Percentiles rank a stretch among this genome's conserved stretches.
Conservation (phyloP, 768 basidiomycete species). For the Leccinum uliginosum region DNA sequence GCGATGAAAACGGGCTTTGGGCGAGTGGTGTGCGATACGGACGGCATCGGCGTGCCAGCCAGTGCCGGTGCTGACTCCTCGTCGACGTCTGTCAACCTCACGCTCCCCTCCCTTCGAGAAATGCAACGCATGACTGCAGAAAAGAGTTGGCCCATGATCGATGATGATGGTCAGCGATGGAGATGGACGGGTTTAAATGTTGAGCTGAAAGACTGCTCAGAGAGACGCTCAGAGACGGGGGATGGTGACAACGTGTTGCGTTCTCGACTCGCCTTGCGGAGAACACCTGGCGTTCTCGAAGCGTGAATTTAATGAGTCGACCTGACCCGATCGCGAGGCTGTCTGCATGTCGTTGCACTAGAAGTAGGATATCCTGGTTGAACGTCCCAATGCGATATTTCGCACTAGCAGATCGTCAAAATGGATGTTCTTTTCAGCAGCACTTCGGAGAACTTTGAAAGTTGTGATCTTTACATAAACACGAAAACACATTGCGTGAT, state of each 20-base stretch:
- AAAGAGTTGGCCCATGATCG: constrained; percentile 20
- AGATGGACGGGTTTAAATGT: constrained; percentile 1
- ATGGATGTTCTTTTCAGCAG: background rate
- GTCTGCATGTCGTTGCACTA: background rate
- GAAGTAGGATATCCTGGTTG: background rate
- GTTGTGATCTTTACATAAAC: background rate
- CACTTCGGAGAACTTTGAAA: background rate
- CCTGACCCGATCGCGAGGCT: background rate
- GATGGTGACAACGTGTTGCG: constrained; percentile 7
- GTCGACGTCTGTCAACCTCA: constrained; percentile 17
- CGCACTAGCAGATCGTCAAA: background rate
- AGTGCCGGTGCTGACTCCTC: constrained; percentile 10
- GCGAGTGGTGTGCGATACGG: background rate
- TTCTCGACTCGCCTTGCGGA: background rate
- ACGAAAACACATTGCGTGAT: background rate
- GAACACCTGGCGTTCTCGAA: constrained; percentile 3
- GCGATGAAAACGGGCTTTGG: constrained; percentile 25
- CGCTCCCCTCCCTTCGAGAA: constrained; percentile 5
- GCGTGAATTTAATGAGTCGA: constrained; percentile 4
- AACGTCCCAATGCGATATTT: background rate
- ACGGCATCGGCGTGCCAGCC: background rate
- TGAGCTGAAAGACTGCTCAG: background rate
- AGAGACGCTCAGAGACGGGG: background rate
- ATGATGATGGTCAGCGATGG: constrained; percentile 7
- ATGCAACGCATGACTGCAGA: constrained; percentile 5